Percentiles rank a stretch among this genome's conserved stretches.
Conservation (phyloP, 2,329 filamentous ascomycete species). For the Aspergillus sp. region DNA sequence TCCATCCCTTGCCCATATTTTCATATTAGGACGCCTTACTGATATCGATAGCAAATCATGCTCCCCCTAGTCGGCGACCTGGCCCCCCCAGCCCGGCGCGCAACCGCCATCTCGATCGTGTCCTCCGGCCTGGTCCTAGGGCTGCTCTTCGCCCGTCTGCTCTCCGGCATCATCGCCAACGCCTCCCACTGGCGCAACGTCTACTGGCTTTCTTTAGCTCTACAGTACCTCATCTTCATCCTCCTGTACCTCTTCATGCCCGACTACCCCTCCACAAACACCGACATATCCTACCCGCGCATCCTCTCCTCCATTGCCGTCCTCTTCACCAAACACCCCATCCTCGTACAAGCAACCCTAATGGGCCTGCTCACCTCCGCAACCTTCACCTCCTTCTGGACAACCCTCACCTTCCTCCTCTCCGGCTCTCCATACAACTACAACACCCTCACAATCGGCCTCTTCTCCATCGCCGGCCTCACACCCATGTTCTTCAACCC, state of each 20-base stretch:
- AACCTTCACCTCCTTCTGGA: slow-evolving; percentile 69
- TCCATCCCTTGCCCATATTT: background rate
- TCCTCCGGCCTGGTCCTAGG: slow-evolving; percentile 74
- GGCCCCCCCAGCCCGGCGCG: slow-evolving; percentile 66
- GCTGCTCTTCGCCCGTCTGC: slow-evolving; percentile 71
- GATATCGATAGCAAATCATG: slow-evolving; percentile 58
- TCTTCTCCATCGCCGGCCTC: slow-evolving; percentile 78
- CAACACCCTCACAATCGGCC: slow-evolving; percentile 65
- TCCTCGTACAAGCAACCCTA: slow-evolving; percentile 68
- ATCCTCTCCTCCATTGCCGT: slow-evolving; percentile 65
- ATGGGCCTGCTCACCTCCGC: slow-evolving; percentile 63
- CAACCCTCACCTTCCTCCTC: slow-evolving; percentile 76
- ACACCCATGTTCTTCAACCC: slow-evolving; percentile 67
- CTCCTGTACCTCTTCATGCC: slow-evolving; percentile 74
- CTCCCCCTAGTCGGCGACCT: slow-evolving; percentile 78
- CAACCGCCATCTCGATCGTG: slow-evolving; percentile 70
- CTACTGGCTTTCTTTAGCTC: slow-evolving; percentile 73
- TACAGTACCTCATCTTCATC: slow-evolving; percentile 66
- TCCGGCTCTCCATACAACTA: slow-evolving; percentile 69
- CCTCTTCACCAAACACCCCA: slow-evolving; percentile 64
- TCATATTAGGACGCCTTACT: too few relatives aligned
- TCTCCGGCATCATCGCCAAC: slow-evolving; percentile 73
- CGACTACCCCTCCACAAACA: slow-evolving; percentile 75
- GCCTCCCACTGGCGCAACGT: slow-evolving; percentile 74
- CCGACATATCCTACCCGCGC: slow-evolving; percentile 61